These are phyloP conservation scores for Colletotrichum sp. DNA, from an alignment of 2,329 filamentous ascomycete species.

Conservation along the genomic window DNA sequence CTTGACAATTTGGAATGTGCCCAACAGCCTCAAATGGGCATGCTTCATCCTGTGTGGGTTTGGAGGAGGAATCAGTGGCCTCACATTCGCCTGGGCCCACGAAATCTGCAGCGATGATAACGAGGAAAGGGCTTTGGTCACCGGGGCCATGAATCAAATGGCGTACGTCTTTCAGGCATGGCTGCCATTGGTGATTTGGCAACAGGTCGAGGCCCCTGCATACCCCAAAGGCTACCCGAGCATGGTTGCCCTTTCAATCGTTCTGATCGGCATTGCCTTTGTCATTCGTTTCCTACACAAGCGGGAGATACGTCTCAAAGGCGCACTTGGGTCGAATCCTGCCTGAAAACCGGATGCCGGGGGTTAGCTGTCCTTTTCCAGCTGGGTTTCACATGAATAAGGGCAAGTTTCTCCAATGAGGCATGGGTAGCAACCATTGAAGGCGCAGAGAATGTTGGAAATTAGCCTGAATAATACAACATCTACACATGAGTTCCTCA, in stretches of 20 bases:
- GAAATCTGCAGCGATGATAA: slow-evolving; percentile 15
- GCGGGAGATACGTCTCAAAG: slow-evolving; percentile 34
- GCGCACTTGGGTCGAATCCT: not conserved
- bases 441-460: not conserved
- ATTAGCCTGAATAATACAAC: not conserved
- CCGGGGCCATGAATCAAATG: slow-evolving; percentile 19
- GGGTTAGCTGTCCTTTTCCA: not conserved
- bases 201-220: slow-evolving; percentile 46
- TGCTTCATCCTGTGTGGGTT: slow-evolving; percentile 44
- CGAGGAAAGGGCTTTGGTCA: slow-evolving; percentile 11
- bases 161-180: slow-evolving; percentile 58
- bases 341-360: not conserved
- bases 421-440: not conserved
- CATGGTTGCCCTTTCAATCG: slow-evolving; percentile 40
- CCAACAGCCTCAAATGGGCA: slow-evolving; percentile 58
- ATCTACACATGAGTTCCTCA: not conserved
- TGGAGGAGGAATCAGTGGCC: slow-evolving; percentile 5
- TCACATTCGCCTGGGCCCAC: slow-evolving; percentile 24
- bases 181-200: slow-evolving; percentile 58
- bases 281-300: slow-evolving; percentile 50
- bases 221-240: slow-evolving; percentile 49
- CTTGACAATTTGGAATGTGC: slow-evolving; percentile 59
- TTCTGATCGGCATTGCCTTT: slow-evolving; percentile 56
- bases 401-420: not conserved
- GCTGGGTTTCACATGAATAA: not conserved